phyloP scores from a whole-genome alignment of 2,329 filamentous ascomycete species.

The Akanthomyces dipterigenus region DNA sequence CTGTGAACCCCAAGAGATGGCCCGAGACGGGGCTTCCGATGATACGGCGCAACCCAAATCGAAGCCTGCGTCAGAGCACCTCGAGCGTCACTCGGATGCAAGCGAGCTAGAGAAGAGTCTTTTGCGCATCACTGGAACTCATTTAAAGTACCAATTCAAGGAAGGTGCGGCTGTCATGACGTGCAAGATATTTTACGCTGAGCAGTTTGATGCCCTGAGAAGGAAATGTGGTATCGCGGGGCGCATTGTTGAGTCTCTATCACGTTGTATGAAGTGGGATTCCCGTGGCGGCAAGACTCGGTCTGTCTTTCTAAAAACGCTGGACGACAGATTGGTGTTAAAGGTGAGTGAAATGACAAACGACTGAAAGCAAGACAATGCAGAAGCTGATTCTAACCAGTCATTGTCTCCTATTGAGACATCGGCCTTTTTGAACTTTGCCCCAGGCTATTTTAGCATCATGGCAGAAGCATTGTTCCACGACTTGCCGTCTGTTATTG shows the following conservation, averaged over 20 bases:
- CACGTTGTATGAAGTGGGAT: slow-evolving; percentile 94
- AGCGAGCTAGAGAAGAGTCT: slow-evolving; percentile 79
- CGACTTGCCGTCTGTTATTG: slow-evolving; percentile 90
- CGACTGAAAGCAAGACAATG: slow-evolving; percentile 12
- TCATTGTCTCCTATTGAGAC: slow-evolving; percentile 87
- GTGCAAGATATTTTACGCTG: slow-evolving; percentile 97
- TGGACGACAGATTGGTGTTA: slow-evolving; percentile 88
- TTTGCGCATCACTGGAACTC: slow-evolving; percentile 76
- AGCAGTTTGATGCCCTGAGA: slow-evolving; percentile 92
- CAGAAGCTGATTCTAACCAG: slow-evolving; percentile 34
- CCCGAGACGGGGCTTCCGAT: slow-evolving; percentile 28
- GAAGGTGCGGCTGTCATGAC: slow-evolving; percentile 92
- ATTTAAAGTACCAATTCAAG: slow-evolving; percentile 92
- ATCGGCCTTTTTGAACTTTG: slow-evolving; percentile 88
- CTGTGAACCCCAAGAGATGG: slow-evolving; percentile 37
- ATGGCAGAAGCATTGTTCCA: slow-evolving; percentile 96
- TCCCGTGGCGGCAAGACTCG: slow-evolving; percentile 97
- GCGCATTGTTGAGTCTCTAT: slow-evolving; percentile 90
- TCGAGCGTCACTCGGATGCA: slow-evolving; percentile 46
- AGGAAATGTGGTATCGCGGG: slow-evolving; percentile 90
- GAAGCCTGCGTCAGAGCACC: slow-evolving; percentile 28
- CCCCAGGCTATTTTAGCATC: slow-evolving; percentile 93
- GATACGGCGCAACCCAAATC: slow-evolving; percentile 24
- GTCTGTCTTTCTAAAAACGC: slow-evolving; percentile 91
- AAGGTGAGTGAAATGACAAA: slow-evolving; percentile 43